Base-by-base conservation (phyloP, 2,329 filamentous ascomycete species). In the Cordyceps cateniannulata region DNA sequence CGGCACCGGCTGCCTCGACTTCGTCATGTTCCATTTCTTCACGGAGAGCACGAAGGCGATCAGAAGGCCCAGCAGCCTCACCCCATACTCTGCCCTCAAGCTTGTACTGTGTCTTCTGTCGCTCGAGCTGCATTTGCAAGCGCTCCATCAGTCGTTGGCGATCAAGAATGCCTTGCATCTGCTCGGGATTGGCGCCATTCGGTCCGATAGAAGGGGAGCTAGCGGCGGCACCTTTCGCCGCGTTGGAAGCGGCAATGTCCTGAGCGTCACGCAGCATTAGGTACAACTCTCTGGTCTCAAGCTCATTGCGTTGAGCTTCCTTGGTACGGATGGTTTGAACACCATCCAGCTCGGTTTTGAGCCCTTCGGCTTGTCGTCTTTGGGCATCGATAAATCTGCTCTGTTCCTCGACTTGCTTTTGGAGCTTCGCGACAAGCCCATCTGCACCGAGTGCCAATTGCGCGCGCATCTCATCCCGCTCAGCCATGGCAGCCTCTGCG, bases 191-290 rank as follows among this genome's bases (percentile, higher is more conserved):
- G 24, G 83, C 84, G 18, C 29, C 29, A 27, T 38, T 60, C 5
- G 38, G 7, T 8, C 38, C 81, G 32, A 35, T 35, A 35, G 32
- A 35, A 44, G 86, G 61, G 18, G 40, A 24, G 20, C 2, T 35
- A 45, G 78, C 78, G 66, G 80, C 77, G 57, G 74, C 78, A 64
- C 78, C 77, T 72, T 85, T 86, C 60, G 76, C 76, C 59, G 91
- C 90, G 68, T 91, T 90, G 3, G 93, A 92, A 25, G 92, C 93
- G 50, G 93, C 93, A 66, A 97, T 91, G 69, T 99, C 93, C 75
- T 98, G 93, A 42, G 95, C 93, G 75, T 99, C 95, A 63, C 93
- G 87, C 65, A 99, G 87, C 95, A 99, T 99, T 61, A 99, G 88
- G 74, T 98, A 99, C 24, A 99, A 78, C 75, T 99, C 95, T 77